Evolutionary conservation across 2,329 filamentous ascomycete genomes (phyloP), one percentile per base, ranked within the genome.

Genomic region (Xylaria hypoxylon): DNA sequence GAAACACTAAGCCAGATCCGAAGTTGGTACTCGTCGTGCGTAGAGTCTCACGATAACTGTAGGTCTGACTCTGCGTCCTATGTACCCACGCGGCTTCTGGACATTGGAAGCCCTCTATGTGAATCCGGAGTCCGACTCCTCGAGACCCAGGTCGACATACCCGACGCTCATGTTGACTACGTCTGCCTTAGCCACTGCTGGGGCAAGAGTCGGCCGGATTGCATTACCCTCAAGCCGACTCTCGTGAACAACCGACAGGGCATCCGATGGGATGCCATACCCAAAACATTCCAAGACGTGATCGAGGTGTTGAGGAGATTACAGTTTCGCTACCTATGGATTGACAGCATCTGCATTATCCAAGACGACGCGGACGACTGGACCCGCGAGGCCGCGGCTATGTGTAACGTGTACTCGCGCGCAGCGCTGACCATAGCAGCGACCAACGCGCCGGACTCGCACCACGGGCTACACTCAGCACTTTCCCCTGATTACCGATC

Each of bases 321-420:
- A 5, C 10, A n/a, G 8, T 57, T 57, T 4, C 53, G 53, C 17
- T 59, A 57, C 10, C 31, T 59, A n/a, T 59, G 56, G 56, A 38
- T 59, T 28, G 56, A 59, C 13, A 33, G n/a, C 17, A 22, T 60
- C 15, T 60, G 58, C 22, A 60, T 60, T 17, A 44, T 60, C 11
- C 58, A 60, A 52, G 58, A 60, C 24, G 58, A 52, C 35, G 8
- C 6, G 2, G 44, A 42, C 5, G 58, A 60, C 35, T 60, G 58
- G 35, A n/a, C 22, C 4, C 24, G 24, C 2, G 58, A 62, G 26
- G 22, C 59, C 3, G 48, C 59, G 7, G 17, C 28, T 2, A 62
- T 56, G 51, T 45, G 40, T 11, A 17, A 15, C n/a, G 40, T 62
- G 24, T 61, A 61, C 47, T 48, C 31, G 24, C 22, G 42, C 38